These are phyloP conservation scores for Plantago elongata DNA, from an alignment of 257 asterid genomes.

Conservation along the genomic window DNA sequence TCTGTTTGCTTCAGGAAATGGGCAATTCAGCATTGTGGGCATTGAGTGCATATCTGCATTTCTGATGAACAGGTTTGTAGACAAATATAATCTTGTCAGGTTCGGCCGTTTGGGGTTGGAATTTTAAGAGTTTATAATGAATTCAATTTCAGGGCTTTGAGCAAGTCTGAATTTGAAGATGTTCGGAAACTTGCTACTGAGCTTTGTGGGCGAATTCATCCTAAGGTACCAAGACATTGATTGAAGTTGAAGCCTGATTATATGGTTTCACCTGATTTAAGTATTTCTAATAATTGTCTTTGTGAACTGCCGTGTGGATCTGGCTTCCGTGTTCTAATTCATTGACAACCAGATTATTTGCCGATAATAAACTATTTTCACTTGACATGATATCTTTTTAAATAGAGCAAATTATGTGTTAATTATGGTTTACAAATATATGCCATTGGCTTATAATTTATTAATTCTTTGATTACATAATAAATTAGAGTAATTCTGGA, in stretches of 20 bases:
- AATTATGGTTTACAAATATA: too few species aligned
- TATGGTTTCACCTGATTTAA: slow-evolving; percentile 5
- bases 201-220: slow-evolving; percentile 89
- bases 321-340: too few species aligned
- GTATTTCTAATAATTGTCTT: neutral
- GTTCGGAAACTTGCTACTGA: slow-evolving; percentile 93
- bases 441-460: neutral
- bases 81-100: slow-evolving; percentile 9
- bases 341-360: too few species aligned
- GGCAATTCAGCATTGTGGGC: slow-evolving; percentile 29
- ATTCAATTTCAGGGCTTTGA: slow-evolving; percentile 54
- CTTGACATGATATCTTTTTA: neutral
- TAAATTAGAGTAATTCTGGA: neutral
- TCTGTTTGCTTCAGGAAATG: slow-evolving; percentile 37
- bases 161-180: slow-evolving; percentile 72
- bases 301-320: too few species aligned
- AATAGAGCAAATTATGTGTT: too few species aligned
- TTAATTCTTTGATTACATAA: neutral
- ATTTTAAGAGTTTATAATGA: slow-evolving; percentile 12
- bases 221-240: slow-evolving; percentile 41
- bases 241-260: slow-evolving; percentile 10
- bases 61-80: slow-evolving; percentile 59
- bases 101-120: slow-evolving; percentile 13
- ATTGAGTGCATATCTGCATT: slow-evolving; percentile 58
- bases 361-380: neutral